Conservation (phyloP, 208 protist genomes). For the Acanthamoeba polyphaga region DNA sequence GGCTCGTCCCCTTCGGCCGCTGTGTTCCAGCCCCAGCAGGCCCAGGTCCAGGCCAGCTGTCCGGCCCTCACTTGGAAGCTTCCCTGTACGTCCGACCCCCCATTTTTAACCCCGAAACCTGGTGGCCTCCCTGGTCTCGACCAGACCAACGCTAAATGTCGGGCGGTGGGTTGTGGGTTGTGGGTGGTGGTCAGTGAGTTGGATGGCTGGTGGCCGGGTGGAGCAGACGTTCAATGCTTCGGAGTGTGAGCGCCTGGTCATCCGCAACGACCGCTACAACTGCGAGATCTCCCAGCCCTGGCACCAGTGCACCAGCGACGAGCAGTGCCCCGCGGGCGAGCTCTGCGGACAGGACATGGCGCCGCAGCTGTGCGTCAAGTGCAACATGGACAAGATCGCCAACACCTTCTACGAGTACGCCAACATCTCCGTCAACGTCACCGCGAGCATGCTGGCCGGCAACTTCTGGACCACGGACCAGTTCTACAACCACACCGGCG, state of each 20-base stretch:
- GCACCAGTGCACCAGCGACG: not conserved
- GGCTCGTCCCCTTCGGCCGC: too few species aligned
- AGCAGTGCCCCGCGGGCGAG: not conserved
- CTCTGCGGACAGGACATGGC: not conserved
- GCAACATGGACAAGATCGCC: not conserved
- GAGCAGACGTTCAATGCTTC: not conserved
- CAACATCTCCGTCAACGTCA: not conserved
- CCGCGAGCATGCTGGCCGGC: constrained; percentile 4
- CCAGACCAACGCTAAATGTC: too few species aligned
- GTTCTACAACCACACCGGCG: constrained; percentile 35
- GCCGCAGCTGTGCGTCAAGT: not conserved
- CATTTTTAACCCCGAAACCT: too few species aligned
- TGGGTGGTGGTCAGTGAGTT: not conserved
- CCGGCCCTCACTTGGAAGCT: too few species aligned
- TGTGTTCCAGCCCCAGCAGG: too few species aligned
- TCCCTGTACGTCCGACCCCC: too few species aligned
- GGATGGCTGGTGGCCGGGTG: not conserved
- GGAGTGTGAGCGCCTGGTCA: not conserved
- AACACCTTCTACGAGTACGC: constrained; percentile 1
- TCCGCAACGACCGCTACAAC: not conserved
- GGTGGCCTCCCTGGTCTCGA: too few species aligned
- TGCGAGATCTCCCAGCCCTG: not conserved
- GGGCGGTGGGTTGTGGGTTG: too few species aligned
- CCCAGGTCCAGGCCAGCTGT: too few species aligned
- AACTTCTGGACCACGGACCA: not conserved